phyloP scores from a whole-genome alignment of 2,329 filamentous ascomycete species.

The Colletotrichum eremochloae region DNA sequence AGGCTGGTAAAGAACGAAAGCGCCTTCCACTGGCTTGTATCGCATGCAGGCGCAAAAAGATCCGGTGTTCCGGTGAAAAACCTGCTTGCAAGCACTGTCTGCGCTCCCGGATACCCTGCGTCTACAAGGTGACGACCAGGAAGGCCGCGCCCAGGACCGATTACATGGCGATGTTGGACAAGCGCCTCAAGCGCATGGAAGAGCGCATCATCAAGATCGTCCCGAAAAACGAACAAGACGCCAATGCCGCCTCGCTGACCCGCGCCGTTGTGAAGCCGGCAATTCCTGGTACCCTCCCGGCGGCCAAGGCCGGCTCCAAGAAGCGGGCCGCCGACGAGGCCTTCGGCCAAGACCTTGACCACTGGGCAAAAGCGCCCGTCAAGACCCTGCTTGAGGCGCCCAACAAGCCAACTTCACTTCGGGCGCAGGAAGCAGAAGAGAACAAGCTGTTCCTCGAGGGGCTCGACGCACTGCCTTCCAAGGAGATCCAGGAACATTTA shows the following conservation, averaged over 20 bases:
- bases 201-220: constrained; percentile 97
- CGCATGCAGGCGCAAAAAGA: constrained; percentile 96
- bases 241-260: constrained; percentile 73
- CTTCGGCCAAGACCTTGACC: constrained; percentile 83
- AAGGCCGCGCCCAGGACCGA: constrained; percentile 96
- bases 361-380: constrained; percentile 77
- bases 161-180: constrained; percentile 99
- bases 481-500: constrained; percentile 92
- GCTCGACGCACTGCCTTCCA: constrained; percentile 82
- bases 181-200: constrained; percentile 95
- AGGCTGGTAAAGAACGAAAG: constrained; percentile 96
- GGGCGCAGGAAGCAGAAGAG: constrained; percentile 78
- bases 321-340: constrained; percentile 91
- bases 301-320: constrained; percentile 71
- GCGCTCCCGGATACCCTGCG: constrained; percentile 91
- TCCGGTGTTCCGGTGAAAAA: constrained; percentile 96
- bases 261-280: constrained; percentile 89
- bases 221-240: constrained; percentile 84
- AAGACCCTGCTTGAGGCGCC: constrained; percentile 63
- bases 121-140: constrained; percentile 95
- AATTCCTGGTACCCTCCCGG: constrained; percentile 66
- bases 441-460: constrained; percentile 85
- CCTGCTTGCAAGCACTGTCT: constrained; percentile 97
- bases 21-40: constrained; percentile 94
- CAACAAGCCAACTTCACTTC: constrained; percentile 65